phyloP scores from a whole-genome alignment of 768 basidiomycete genomes.

The Mycena filopes region DNA sequence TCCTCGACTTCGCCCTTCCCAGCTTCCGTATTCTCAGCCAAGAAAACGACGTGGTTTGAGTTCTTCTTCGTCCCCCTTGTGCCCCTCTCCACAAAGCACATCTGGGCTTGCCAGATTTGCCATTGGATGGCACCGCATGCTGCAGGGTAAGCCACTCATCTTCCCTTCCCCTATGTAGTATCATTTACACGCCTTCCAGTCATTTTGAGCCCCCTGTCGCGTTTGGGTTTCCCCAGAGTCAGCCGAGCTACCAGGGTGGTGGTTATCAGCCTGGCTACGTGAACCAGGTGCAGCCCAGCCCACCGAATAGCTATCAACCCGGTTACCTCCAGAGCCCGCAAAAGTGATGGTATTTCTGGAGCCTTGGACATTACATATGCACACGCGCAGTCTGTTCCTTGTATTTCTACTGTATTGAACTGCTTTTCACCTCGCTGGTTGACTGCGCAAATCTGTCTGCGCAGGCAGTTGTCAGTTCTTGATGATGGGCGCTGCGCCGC shows the following conservation, averaged over 20 bases:
- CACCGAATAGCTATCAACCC: slow-evolving; percentile 24
- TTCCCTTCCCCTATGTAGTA: background rate
- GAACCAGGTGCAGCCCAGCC: slow-evolving; percentile 32
- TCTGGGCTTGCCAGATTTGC: slow-evolving; percentile 81
- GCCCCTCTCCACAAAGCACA: slow-evolving; percentile 67
- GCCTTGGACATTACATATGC: slow-evolving; percentile 1
- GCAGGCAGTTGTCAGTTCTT: too few species aligned
- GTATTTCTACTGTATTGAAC: slow-evolving; percentile 12
- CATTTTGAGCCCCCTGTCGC: slow-evolving; percentile 48
- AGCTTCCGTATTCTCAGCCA: slow-evolving; percentile 73
- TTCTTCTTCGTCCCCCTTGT: slow-evolving; percentile 79
- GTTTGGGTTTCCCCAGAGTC: slow-evolving; percentile 42
- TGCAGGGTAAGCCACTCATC: slow-evolving; percentile 53
- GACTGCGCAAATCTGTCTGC: too few species aligned
- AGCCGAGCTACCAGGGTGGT: slow-evolving; percentile 45
- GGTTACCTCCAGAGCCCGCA: slow-evolving; percentile 22
- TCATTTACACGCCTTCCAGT: slow-evolving; percentile 33
- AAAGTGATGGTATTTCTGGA: slow-evolving; percentile 14
- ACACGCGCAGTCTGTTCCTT: background rate
- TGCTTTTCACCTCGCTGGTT: slow-evolving; percentile 5
- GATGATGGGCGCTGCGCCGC: too few species aligned
- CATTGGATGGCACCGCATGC: slow-evolving; percentile 68
- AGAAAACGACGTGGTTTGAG: slow-evolving; percentile 79
- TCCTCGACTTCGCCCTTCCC: slow-evolving; percentile 18
- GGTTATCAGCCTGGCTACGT: slow-evolving; percentile 48